Evolutionary conservation across 1,139 yeast species (phyloP), one percentile per base, ranked within the genome.

Genomic region (Candida tetrigidarum): DNA sequence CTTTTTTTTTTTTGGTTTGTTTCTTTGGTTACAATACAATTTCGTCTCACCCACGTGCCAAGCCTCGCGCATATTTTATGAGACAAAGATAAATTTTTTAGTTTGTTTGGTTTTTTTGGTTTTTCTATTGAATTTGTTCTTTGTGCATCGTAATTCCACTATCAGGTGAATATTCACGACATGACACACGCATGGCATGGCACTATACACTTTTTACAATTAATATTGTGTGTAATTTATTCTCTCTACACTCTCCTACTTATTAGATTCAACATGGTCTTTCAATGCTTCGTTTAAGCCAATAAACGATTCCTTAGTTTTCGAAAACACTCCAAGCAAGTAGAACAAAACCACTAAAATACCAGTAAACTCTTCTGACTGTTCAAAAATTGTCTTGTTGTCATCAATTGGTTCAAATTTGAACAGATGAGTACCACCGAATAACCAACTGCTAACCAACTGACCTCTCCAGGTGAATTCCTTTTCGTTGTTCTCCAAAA

Each of bases 311-410:
- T 47, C 47, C 37, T 49, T 42, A 1, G 53, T 50, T 16, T 47
- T 44, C 11, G 22, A 16, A 37, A 46, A 49, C 5, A 51, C 37
- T 2, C 54, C 54, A 36, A 51, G 38, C 39, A 39, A 39, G 9
- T 38, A 39, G 23, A 51, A 41, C 1, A 51, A 2, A 16, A 37
- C 38, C 15, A 49, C 46, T n/a, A 55, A 46, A n/a, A 54, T 27
- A 2, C 57, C 59, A n/a, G 49, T 45, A 42, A 55, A 54, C 15
- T 32, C 36, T 35, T 55, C 59, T 7, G 41, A 36, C 27, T 55
- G 57, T 18, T 39, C 39, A 27, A 55, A 45, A 15, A 47, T 41
- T 2, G 58, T 56, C 19, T 42, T 49, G 23, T 43, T 40, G 12
- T 34, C 49, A 18, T 49, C 54, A 4, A 47, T 29, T 16, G 42